phyloP scores from a whole-genome alignment of 352 stramenopile genomes.

The Globisporangium carolinianum region DNA sequence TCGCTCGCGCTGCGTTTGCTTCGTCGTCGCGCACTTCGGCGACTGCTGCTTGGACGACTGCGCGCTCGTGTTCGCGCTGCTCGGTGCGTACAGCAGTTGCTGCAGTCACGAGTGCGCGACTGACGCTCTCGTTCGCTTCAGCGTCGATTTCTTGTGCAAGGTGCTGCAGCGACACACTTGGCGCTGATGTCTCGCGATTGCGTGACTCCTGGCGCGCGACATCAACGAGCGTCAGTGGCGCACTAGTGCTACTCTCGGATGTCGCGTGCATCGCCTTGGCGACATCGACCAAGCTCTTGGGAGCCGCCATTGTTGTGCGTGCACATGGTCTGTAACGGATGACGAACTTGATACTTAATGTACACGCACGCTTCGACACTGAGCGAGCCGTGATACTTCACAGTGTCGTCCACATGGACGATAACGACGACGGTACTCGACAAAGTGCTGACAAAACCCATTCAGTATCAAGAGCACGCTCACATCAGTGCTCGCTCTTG shows the following conservation, averaged over 20 bases:
- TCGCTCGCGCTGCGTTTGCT: slow-evolving; percentile 15
- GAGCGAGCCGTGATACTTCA: too few relatives aligned
- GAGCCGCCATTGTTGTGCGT: not conserved
- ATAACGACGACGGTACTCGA: too few relatives aligned
- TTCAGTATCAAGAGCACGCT: too few relatives aligned
- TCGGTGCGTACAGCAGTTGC: slow-evolving; percentile 36
- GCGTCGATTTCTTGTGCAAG: slow-evolving; percentile 46
- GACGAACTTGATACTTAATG: not conserved
- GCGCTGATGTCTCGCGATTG: not conserved
- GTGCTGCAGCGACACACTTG: slow-evolving; percentile 15
- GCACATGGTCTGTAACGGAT: not conserved
- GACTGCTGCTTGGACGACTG: slow-evolving; percentile 18
- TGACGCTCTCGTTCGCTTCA: slow-evolving; percentile 28
- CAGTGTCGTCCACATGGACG: too few relatives aligned
- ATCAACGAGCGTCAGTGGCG: slow-evolving; percentile 32
- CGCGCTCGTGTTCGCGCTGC: slow-evolving; percentile 14
- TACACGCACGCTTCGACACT: too few relatives aligned
- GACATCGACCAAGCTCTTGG: slow-evolving; percentile 39
- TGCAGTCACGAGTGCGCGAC: slow-evolving; percentile 22
- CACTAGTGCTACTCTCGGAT: slow-evolving; percentile 2
- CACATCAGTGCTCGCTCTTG: too few relatives aligned
- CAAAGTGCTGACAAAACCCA: too few relatives aligned
- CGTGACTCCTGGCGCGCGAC: slow-evolving; percentile 24
- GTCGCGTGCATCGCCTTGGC: slow-evolving; percentile 33
- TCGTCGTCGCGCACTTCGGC: slow-evolving; percentile 22